Percentiles rank a stretch among this genome's conserved stretches.
These are phyloP conservation scores for Escallonia rubra DNA, from an alignment of 129 eudicot genomes.

Conservation along the genomic window DNA sequence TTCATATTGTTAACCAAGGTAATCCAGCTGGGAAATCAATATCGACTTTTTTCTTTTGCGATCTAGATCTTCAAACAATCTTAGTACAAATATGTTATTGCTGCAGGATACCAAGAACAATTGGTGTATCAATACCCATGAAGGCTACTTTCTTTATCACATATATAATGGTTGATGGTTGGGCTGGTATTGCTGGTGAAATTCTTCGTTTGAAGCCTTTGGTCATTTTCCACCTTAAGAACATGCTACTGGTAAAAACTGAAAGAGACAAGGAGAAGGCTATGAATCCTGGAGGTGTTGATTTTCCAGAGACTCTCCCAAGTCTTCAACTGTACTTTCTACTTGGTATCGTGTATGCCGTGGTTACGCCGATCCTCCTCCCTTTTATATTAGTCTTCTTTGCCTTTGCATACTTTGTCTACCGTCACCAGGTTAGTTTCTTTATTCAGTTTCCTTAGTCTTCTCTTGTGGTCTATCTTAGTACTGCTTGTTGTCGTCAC, in stretches of 20 bases:
- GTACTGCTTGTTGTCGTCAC: too few relatives aligned
- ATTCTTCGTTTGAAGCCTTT: constrained; percentile 81
- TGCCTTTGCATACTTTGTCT: constrained; percentile 81
- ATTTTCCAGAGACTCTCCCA: constrained; percentile 83
- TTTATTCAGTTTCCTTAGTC: background rate
- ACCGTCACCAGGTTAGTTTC: constrained; percentile 84
- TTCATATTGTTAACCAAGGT: too few relatives aligned
- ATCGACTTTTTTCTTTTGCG: too few relatives aligned
- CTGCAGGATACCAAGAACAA: constrained; percentile 88
- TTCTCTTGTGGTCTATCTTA: background rate
- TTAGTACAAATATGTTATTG: background rate
- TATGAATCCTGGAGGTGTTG: constrained; percentile 82
- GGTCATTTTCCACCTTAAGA: constrained; percentile 82
- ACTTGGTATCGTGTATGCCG: constrained; percentile 81
- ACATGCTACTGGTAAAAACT: constrained; percentile 89
- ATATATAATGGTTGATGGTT: constrained; percentile 94
- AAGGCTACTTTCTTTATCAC: constrained; percentile 98
- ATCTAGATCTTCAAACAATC: too few relatives aligned
- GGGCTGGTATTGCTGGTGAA: constrained; percentile 98
- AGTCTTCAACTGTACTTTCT: constrained; percentile 86
- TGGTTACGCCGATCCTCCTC: constrained; percentile 83
- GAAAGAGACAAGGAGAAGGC: constrained; percentile 84
- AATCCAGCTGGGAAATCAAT: too few relatives aligned
- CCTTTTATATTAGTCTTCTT: constrained; percentile 88
- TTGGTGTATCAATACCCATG: constrained; percentile 95